These are phyloP conservation scores for Bonia amplexicaulis DNA, from an alignment of 176 grass and related monocot species.

Conservation along the genomic window DNA sequence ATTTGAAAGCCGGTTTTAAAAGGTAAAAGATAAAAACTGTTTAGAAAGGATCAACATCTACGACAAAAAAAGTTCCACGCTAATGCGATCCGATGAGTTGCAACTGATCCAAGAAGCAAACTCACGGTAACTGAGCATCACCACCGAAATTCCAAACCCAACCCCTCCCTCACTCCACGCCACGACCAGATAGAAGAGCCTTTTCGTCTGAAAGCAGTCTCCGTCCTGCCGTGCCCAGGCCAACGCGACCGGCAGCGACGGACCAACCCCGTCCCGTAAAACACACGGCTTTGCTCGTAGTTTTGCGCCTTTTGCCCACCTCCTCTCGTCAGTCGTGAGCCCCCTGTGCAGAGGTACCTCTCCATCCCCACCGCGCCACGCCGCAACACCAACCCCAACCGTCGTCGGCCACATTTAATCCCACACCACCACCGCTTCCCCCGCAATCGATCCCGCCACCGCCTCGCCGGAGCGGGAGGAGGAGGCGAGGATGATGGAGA, in stretches of 20 bases:
- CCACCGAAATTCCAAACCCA: constrained; percentile 16
- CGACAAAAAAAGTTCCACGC: too few relatives aligned
- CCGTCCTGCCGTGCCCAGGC: not conserved
- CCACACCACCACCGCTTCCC: not conserved
- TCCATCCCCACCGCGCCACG: not conserved
- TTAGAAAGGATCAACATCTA: too few relatives aligned
- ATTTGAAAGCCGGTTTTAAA: too few relatives aligned
- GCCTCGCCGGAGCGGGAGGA: not conserved
- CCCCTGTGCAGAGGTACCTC: not conserved
- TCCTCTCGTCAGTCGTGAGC: not conserved
- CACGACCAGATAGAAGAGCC: not conserved
- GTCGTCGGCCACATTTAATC: constrained; percentile 43
- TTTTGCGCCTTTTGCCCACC: not conserved
- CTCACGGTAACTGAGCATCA: not conserved
- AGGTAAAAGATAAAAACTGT: too few relatives aligned
- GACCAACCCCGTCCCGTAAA: constrained; percentile 10
- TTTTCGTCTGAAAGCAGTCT: not conserved
- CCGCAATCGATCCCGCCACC: not conserved
- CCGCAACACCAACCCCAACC: constrained; percentile 34
- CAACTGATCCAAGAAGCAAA: not conserved
- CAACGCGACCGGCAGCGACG: constrained; percentile 18
- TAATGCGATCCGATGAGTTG: too few relatives aligned
- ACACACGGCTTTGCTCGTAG: not conserved
- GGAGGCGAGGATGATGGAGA: constrained; percentile 41
- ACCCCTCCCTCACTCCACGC: not conserved